A percentile compares a stretch with the other conserved stretches of the same genome.
phyloP scores from a whole-genome alignment of 2,329 filamentous ascomycete species.

The Aureobasidium musti region DNA sequence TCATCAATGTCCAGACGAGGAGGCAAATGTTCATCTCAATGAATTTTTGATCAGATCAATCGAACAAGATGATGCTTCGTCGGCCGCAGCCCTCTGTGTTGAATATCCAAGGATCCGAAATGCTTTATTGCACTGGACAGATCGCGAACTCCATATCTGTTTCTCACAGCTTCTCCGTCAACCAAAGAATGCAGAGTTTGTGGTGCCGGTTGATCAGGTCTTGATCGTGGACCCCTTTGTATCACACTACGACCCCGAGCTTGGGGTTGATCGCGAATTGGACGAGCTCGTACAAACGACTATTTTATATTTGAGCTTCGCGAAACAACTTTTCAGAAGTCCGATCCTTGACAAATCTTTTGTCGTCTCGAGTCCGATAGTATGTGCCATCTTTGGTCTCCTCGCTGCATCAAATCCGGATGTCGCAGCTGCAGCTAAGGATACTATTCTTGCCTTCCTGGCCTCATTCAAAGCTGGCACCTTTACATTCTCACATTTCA shows the following conservation, averaged over 20 bases:
- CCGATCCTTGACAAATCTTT: background rate
- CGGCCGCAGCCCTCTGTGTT: slow-evolving; percentile 32
- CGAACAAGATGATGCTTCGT: slow-evolving; percentile 30
- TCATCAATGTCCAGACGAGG: slow-evolving; percentile 29
- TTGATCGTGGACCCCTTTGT: slow-evolving; percentile 16
- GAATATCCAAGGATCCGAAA: slow-evolving; percentile 31
- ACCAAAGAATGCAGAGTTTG: slow-evolving; percentile 18
- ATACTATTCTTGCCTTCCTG: slow-evolving; percentile 28
- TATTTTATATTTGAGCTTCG: slow-evolving; percentile 23
- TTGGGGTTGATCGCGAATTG: slow-evolving; percentile 3
- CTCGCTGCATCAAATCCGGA: slow-evolving; percentile 13
- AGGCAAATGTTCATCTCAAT: slow-evolving; percentile 19
- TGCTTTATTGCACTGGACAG: slow-evolving; percentile 29
- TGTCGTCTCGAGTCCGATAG: slow-evolving; percentile 10
- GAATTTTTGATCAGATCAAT: slow-evolving; percentile 32
- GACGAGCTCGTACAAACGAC: slow-evolving; percentile 17
- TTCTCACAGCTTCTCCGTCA: slow-evolving; percentile 25
- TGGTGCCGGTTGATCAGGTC: slow-evolving; percentile 18
- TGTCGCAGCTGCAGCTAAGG: slow-evolving; percentile 27
- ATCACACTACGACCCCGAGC: slow-evolving; percentile 14
- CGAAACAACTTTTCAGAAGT: slow-evolving; percentile 12
- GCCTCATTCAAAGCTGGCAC: slow-evolving; percentile 10
- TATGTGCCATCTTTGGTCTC: slow-evolving; percentile 19
- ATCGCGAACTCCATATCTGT: slow-evolving; percentile 20
- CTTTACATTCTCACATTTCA: slow-evolving; percentile 11